These are phyloP conservation scores for Dendrobium chrysotoxum DNA, from an alignment of 106 monocot genomes.

Conservation along the genomic window DNA sequence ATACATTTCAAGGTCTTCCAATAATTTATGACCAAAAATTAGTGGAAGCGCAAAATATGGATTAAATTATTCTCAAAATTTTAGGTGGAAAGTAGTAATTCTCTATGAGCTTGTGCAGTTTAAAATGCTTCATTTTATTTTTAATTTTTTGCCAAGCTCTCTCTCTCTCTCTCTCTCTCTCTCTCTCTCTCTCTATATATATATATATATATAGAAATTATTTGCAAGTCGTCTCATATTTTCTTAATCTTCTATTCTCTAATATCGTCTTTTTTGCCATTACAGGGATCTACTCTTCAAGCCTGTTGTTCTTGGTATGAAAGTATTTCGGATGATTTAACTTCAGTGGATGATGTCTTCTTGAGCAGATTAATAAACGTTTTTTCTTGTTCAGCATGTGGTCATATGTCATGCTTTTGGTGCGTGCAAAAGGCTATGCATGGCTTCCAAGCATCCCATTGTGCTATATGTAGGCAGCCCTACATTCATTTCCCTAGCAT, in stretches of 20 bases:
- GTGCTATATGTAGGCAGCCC: constrained; percentile 61
- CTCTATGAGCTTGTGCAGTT: neutral
- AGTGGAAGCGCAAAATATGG: no score
- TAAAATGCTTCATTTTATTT: neutral
- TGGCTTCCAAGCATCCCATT: constrained; percentile 39
- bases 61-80: no score
- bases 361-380: constrained; percentile 2
- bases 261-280: constrained; percentile 2
- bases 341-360: neutral
- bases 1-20: no score
- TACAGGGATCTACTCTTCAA: constrained; percentile 67
- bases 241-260: neutral
- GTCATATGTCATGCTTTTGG: constrained; percentile 95
- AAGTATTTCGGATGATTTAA: constrained; percentile 1
- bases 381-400: constrained; percentile 55
- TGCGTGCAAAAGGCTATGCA: constrained; percentile 79
- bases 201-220: neutral
- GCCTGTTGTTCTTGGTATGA: constrained; percentile 63
- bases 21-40: no score
- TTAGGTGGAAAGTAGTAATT: neutral
- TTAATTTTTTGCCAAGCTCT: neutral
- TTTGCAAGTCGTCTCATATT: neutral
- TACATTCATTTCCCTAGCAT: constrained; percentile 80
- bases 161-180: no score
- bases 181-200: no score